phyloP scores from a whole-genome alignment of 306 rosid genomes.

The barrel medic (Medicago truncatula) region MtrunA17r5.0-ANR NC_053045.1:29831001-29831500 shows the following conservation, averaged over 20 bases:
- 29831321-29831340: too few species aligned
- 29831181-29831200: conserved; percentile 15
- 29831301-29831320: too few species aligned
- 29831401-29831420: conserved; percentile 38
- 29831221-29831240: conserved; percentile 18
- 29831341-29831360: too few species aligned
- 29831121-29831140: conserved; percentile 32
- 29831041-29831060: too few species aligned
- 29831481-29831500: too few species aligned
- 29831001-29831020: too few species aligned
- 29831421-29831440: background rate
- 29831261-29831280: background rate
- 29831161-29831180: background rate
- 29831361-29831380: too few species aligned
- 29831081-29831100: conserved; percentile 3
- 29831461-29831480: too few species aligned
- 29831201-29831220: conserved; percentile 36
- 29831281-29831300: too few species aligned
- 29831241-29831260: conserved; percentile 10
- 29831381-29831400: too few species aligned
- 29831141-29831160: background rate
- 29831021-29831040: too few species aligned
- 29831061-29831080: conserved; percentile 37
- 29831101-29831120: conserved; percentile 22
- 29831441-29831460: too few species aligned